phyloP scores from a whole-genome alignment of 495 filamentous ascomycete species.

The Neurospora sp. region DNA sequence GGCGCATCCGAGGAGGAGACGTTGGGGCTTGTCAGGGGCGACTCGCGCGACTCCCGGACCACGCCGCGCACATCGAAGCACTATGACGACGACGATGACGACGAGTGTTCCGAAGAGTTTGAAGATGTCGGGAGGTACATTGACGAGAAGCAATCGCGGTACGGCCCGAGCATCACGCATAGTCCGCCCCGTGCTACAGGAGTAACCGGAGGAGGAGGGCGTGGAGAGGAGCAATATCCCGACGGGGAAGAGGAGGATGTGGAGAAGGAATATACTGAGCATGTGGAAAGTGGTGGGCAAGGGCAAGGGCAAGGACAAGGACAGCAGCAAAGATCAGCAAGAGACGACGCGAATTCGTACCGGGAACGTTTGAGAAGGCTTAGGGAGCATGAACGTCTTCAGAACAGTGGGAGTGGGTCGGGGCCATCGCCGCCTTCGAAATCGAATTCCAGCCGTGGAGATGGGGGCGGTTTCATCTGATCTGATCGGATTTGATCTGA shows the following conservation, averaged over 20 bases:
- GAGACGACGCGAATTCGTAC: background rate
- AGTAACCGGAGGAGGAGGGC: background rate
- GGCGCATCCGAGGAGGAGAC: conserved; percentile 78
- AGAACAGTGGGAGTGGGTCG: background rate
- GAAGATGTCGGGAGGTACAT: conserved; percentile 15
- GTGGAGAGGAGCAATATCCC: background rate
- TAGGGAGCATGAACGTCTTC: background rate
- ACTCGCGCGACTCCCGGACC: conserved; percentile 41
- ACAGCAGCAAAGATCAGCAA: background rate
- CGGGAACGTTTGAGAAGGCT: background rate
- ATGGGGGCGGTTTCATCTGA: background rate
- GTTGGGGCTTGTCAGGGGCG: conserved; percentile 76
- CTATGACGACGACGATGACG: conserved; percentile 20
- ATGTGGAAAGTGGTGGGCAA: background rate
- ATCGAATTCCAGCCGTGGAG: background rate
- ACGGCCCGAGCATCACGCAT: conserved; percentile 32
- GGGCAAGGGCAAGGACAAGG: background rate
- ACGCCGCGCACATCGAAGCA: conserved; percentile 31
- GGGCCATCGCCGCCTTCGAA: background rate
- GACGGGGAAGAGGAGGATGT: background rate
- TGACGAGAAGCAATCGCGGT: conserved; percentile 27
- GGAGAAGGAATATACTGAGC: background rate
- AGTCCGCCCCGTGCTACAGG: conserved; percentile 7
- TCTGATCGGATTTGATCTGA: background rate
- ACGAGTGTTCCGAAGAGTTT: conserved; percentile 19